Evolutionary conservation across 176 grass and related monocot species (phyloP), one percentile per base, ranked within the genome.

Genomic region (Tillandsia leiboldiana): DNA sequence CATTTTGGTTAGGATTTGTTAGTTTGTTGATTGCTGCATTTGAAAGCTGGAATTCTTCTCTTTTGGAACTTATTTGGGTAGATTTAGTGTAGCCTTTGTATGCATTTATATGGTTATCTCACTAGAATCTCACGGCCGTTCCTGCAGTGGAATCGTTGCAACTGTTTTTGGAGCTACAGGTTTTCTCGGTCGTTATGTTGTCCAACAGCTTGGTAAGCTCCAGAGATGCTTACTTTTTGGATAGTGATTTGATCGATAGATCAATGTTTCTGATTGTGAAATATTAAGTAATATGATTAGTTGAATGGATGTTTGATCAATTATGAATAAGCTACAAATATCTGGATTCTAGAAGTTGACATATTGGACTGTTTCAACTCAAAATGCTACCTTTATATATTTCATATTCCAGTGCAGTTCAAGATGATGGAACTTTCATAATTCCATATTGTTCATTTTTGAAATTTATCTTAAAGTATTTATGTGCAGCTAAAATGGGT

Each of bases 141-240:
- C 9, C 67, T 75, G 53, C 73, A 99, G 94, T 93, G 89, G 94
- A 85, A 99, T 99, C 22, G 47, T 99, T 26, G 87, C 94, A 56
- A 90, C 94, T 12, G 94, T 99, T 28, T 99, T 99, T 88, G 94
- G 94, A 62, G 89, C 94, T 88, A 99, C 94, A 53, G 94, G 94
- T 51, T 99, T 99, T 79, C 89, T 99, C 79, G 94, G 94, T 15
- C 89, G 87, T 22, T 99, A 99, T 67, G 79, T 99, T 51, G 94
- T 99, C 42, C 87, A 87, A 66, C 87, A 90, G 22, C 89, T 99
- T 71, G 94, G 89, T 99, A n/a, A 99, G 56, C 10, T 23, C 56
- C 22, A 10, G 33, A n/a, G 56, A 22, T 61, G 56, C 56, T 61
- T 61, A 9, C 15, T 61, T 61, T n/a, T n/a, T 23, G 22, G 22